Percentiles rank a stretch among this genome's conserved stretches.
These are phyloP conservation scores for Colletotrichum lupini DNA, from an alignment of 2,329 filamentous ascomycete species.

Conservation along the genomic window DNA sequence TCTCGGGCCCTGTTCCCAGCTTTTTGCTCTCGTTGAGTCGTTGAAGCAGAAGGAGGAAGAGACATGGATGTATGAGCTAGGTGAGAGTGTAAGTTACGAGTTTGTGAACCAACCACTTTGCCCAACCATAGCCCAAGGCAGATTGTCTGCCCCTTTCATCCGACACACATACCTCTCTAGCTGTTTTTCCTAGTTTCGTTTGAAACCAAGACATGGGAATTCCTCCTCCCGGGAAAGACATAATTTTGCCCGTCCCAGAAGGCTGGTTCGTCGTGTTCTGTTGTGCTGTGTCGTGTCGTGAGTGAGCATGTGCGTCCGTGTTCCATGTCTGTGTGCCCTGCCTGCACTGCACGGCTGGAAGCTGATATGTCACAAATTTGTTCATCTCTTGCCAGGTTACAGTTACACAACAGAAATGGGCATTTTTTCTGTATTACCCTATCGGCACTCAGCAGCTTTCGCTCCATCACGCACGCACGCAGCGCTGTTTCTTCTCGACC, in stretches of 20 bases:
- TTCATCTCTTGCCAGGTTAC: background rate
- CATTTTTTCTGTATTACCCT: background rate
- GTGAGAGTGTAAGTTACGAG: background rate
- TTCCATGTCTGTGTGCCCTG: background rate
- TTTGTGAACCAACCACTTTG: background rate
- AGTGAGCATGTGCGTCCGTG: background rate
- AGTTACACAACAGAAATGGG: conserved; percentile 2
- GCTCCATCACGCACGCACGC: background rate
- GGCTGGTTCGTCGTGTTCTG: conserved; percentile 10
- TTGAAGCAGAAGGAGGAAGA: background rate
- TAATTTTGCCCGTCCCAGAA: conserved; percentile 6
- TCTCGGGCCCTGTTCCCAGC: conserved; percentile 13
- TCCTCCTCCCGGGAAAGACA: background rate
- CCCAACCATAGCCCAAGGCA: background rate
- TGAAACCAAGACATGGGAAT: background rate
- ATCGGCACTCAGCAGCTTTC: conserved; percentile 22
- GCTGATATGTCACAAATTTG: conserved; percentile 19
- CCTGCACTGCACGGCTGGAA: background rate
- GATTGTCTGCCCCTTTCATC: background rate
- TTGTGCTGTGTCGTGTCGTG: too few species aligned
- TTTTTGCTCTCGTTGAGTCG: too few species aligned
- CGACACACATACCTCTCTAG: background rate
- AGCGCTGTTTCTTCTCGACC: background rate
- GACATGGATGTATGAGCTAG: background rate
- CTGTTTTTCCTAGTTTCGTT: background rate